Evolutionary conservation across 2,329 filamentous ascomycete genomes (phyloP).

Genomic region (Conoideocrella luteorostrata): DNA sequence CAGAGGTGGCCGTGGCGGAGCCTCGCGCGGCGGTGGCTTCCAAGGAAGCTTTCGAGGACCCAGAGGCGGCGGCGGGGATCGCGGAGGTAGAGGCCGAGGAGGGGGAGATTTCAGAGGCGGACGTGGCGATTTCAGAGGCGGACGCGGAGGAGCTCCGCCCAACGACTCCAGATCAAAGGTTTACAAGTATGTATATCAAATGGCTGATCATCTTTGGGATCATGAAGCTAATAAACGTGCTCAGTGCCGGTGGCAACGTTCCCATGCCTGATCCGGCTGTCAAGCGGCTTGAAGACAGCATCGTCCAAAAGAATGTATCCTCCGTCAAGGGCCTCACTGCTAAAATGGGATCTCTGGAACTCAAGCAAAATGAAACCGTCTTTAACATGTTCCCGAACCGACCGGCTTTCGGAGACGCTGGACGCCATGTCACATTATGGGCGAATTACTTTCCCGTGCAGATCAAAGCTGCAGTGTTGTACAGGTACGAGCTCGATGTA

Average conservation of each 20-base stretch:
- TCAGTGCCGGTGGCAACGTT: conserved; percentile 17
- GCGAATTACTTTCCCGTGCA: conserved; percentile 47
- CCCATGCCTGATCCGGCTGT: conserved; percentile 20
- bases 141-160: conserved; percentile 17
- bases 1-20: conserved; percentile 17
- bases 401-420: conserved; percentile 42
- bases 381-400: conserved; percentile 35
- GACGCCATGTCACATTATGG: conserved; percentile 39
- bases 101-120: conserved; percentile 7
- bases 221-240: background rate
- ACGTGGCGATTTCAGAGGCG: conserved; percentile 9
- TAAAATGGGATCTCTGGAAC: conserved; percentile 29
- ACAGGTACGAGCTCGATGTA: conserved; percentile 40
- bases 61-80: conserved; percentile 13
- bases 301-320: conserved; percentile 25
- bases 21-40: conserved; percentile 11
- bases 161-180: conserved; percentile 14
- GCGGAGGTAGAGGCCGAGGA: conserved; percentile 10
- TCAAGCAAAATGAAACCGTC: conserved; percentile 16
- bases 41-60: conserved; percentile 6
- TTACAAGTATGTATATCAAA: conserved; percentile 15
- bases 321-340: conserved; percentile 23
- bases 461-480: conserved; percentile 29
- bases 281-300: conserved; percentile 33
- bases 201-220: too few species aligned